Evolutionary conservation across 305 asterid genomes (phyloP).

Genomic region (Solanum hybrid): DNA sequence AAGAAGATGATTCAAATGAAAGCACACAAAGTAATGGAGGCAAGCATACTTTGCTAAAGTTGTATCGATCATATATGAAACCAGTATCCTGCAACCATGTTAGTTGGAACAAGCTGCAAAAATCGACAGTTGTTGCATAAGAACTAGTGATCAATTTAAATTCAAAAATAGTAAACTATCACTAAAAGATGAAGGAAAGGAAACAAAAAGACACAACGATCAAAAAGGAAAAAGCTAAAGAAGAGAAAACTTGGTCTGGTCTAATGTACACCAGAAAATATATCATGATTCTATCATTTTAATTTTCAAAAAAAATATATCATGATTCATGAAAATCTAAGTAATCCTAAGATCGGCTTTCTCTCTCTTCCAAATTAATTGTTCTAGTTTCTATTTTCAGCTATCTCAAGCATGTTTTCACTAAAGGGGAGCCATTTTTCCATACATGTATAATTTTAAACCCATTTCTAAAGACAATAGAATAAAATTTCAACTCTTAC

Average conservation of each 20-base stretch:
- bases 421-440: neutral
- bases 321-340: neutral
- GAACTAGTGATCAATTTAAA: neutral
- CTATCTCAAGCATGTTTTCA: neutral
- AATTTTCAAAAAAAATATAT: too few relatives aligned
- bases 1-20: neutral
- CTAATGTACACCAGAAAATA: neutral
- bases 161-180: neutral
- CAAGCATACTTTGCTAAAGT: slow-evolving; percentile 65
- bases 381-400: neutral
- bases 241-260: neutral
- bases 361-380: neutral
- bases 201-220: neutral
- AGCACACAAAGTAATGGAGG: neutral
- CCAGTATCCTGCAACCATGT: slow-evolving; percentile 75
- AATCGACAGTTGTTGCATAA: slow-evolving; percentile 7
- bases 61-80: slow-evolving; percentile 64
- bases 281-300: neutral
- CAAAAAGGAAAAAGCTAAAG: neutral
- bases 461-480: neutral
- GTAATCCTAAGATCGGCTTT: neutral
- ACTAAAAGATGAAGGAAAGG: neutral
- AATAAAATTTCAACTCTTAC: neutral
- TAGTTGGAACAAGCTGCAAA: slow-evolving; percentile 90
- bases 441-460: neutral